Evolutionary conservation across 495 filamentous ascomycete species (phyloP).

Genomic region (Tuber aestivum): DNA sequence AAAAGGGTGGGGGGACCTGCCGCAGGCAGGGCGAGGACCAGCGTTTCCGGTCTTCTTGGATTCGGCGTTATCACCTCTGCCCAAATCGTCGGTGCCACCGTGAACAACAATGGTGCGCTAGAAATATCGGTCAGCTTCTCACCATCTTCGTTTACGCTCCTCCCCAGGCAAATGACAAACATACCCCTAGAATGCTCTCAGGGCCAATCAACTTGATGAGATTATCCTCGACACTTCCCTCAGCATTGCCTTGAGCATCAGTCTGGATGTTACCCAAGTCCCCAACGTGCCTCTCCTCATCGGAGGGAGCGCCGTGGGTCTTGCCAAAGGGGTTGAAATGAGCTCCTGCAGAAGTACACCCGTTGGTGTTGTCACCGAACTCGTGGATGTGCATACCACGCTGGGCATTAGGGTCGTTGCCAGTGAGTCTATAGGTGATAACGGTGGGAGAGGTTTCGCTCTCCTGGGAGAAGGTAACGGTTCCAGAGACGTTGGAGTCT

Average conservation of each 20-base stretch:
- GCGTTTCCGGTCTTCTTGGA: conserved; percentile 98
- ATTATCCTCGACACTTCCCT: conserved; percentile 67
- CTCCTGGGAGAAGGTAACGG: conserved; percentile 89
- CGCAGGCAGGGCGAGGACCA: conserved; percentile 85
- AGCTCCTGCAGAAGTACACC: conserved; percentile 93
- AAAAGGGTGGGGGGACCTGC: conserved; percentile 48
- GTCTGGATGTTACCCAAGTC: conserved; percentile 96
- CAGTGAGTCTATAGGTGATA: conserved; percentile 84
- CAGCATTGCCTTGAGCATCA: conserved; percentile 79
- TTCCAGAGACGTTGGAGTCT: conserved; percentile 87
- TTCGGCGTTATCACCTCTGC: conserved; percentile 80
- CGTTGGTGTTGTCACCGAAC: conserved; percentile 99
- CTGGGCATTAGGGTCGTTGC: conserved; percentile 89
- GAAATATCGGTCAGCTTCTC: conserved; percentile 24
- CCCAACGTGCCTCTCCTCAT: conserved; percentile 84
- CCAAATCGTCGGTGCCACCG: conserved; percentile 90
- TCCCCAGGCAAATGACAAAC: conserved; percentile 41
- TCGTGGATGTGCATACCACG: conserved; percentile 97
- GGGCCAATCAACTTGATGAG: conserved; percentile 90
- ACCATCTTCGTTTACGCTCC: background rate
- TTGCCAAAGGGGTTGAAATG: conserved; percentile 96
- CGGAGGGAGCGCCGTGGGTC: conserved; percentile 79
- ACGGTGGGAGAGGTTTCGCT: conserved; percentile 73
- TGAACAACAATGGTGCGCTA: conserved; percentile 94
- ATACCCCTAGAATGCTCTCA: conserved; percentile 89